These are phyloP conservation scores for Symbiodinium pilosum DNA, from an alignment of 73 alveolate genomes.

Conservation along the genomic window DNA sequence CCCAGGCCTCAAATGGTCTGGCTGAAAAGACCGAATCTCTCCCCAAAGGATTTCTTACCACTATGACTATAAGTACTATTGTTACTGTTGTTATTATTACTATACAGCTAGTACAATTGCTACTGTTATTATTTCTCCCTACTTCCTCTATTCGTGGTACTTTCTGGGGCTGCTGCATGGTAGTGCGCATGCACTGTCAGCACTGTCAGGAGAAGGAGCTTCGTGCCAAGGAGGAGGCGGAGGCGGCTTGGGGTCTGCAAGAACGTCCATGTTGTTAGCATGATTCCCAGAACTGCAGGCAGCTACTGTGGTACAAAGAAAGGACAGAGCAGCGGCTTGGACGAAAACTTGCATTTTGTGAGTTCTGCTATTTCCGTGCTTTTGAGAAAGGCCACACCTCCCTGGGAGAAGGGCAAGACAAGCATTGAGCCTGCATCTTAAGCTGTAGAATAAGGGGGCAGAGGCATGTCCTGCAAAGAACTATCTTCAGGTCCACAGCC, in stretches of 20 bases:
- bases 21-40: no score
- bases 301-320: constrained; percentile 87
- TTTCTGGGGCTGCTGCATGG: no score
- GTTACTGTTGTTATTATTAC: no score
- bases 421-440: constrained; percentile 39
- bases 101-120: no score
- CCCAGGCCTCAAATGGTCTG: constrained; percentile 30
- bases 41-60: no score
- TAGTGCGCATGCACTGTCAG: no score
- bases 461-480: not conserved
- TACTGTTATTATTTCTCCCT: no score
- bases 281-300: not conserved
- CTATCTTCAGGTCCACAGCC: constrained; percentile 23
- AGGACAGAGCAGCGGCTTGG: constrained; percentile 70
- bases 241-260: not conserved
- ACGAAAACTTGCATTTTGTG: not conserved
- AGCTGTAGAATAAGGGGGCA: not conserved
- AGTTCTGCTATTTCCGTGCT: not conserved
- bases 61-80: no score
- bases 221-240: constrained; percentile 88
- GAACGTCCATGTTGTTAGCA: not conserved
- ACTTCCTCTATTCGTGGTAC: no score
- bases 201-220: constrained; percentile 71
- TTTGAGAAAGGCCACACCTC: constrained; percentile 63
- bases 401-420: constrained; percentile 84